phyloP scores from a whole-genome alignment of 2,329 filamentous ascomycete species.

The Pezicula carpinea region DNA sequence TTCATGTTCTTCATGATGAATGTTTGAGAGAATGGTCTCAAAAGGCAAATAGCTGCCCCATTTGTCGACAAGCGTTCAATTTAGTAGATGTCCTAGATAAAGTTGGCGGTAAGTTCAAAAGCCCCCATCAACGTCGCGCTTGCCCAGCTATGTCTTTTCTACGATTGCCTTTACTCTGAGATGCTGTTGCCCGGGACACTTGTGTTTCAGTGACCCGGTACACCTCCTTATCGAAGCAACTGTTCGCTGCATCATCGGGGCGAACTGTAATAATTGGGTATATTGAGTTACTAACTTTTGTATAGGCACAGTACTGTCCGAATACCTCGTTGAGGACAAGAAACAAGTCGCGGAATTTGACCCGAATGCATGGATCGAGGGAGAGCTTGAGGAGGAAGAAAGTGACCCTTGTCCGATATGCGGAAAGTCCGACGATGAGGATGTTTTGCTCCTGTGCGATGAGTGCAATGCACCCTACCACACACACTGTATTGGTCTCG shows the following conservation, averaged over 20 bases:
- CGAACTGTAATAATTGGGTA: neutral
- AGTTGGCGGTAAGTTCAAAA: slow-evolving; percentile 64
- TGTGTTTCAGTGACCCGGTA: no score
- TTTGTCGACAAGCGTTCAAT: slow-evolving; percentile 91
- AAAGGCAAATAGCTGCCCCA: slow-evolving; percentile 95
- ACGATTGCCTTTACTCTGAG: neutral
- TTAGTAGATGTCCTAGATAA: slow-evolving; percentile 77
- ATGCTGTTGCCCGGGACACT: no score
- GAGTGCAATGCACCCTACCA: slow-evolving; percentile 87
- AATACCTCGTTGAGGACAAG: slow-evolving; percentile 70
- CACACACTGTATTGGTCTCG: slow-evolving; percentile 83
- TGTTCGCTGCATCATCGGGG: no score
- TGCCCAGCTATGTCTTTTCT: slow-evolving; percentile 8
- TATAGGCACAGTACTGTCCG: slow-evolving; percentile 49
- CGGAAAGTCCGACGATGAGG: slow-evolving; percentile 73
- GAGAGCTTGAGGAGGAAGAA: slow-evolving; percentile 69
- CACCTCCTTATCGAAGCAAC: no score
- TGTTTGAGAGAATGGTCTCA: slow-evolving; percentile 94
- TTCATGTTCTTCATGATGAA: slow-evolving; percentile 86
- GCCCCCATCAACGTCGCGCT: slow-evolving; percentile 1
- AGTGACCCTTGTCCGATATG: slow-evolving; percentile 79
- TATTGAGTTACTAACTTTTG: slow-evolving; percentile 17
- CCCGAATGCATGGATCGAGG: slow-evolving; percentile 66
- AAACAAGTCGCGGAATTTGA: slow-evolving; percentile 89
- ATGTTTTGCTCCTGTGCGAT: slow-evolving; percentile 84